Percentiles rank a stretch among this genome's conserved stretches.
Evolutionary conservation across 495 filamentous ascomycete species (phyloP).

Genomic region (Lasiosphaeria miniovina): DNA sequence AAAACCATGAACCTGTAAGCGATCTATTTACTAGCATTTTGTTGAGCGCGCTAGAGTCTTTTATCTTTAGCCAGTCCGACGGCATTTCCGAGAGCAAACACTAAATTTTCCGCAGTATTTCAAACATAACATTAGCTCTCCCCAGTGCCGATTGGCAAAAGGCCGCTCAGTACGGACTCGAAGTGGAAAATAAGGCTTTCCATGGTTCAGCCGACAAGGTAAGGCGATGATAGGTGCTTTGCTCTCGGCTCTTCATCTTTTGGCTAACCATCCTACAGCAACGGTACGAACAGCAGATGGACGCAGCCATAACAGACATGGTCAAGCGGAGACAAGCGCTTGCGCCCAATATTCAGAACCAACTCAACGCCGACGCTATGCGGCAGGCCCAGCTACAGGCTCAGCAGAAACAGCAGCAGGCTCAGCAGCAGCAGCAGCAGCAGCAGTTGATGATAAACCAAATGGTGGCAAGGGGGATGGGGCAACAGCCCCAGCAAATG

Average conservation of each 20-base stretch:
- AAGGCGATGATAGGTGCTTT: constrained; percentile 4
- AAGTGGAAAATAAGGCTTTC: constrained; percentile 44
- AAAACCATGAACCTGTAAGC: constrained; percentile 38
- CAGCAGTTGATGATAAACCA: constrained; percentile 47
- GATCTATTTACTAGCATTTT: too few species aligned
- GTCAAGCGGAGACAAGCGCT: constrained; percentile 42
- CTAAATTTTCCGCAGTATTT: constrained; percentile 32
- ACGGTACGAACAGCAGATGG: constrained; percentile 37
- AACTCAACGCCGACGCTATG: constrained; percentile 39
- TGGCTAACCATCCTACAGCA: constrained; percentile 24
- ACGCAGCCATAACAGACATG: constrained; percentile 29
- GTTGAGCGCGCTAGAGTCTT: too few species aligned
- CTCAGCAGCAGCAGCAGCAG: constrained; percentile 25
- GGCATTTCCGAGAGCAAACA: neutral
- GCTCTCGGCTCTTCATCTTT: neutral
- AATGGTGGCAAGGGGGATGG: constrained; percentile 38
- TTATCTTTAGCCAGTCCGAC: too few species aligned
- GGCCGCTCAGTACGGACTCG: constrained; percentile 31
- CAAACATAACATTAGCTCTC: constrained; percentile 41
- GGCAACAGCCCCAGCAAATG: constrained; percentile 36
- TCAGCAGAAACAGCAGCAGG: constrained; percentile 29
- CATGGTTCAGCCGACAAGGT: constrained; percentile 43
- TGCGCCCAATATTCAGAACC: constrained; percentile 39
- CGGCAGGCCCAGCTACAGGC: constrained; percentile 40
- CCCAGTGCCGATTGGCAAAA: constrained; percentile 29